These are phyloP conservation scores for Neurospora hispaniola DNA, from an alignment of 495 filamentous ascomycete genomes.

Conservation along the genomic window DNA sequence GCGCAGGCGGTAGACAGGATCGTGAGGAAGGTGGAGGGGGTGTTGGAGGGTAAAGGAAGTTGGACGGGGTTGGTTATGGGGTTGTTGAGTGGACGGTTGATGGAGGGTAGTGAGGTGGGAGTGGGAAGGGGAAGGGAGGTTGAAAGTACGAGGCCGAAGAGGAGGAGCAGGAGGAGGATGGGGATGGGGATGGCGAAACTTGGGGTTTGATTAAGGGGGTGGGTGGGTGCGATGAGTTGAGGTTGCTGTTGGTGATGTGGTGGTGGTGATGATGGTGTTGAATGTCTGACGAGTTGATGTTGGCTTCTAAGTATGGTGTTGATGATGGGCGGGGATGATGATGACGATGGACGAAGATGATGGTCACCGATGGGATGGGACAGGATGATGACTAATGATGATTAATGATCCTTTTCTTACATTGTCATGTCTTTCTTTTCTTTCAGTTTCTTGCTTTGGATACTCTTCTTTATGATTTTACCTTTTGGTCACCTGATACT, in stretches of 20 bases:
- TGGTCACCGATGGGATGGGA: not conserved
- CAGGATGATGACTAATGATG: not conserved
- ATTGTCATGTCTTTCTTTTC: not conserved
- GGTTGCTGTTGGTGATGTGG: no score
- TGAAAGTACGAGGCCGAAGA: not conserved
- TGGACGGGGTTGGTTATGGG: slow-evolving; percentile 21
- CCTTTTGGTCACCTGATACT: no score
- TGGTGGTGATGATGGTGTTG: no score
- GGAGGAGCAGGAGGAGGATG: not conserved
- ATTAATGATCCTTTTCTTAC: not conserved
- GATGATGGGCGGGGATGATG: no score
- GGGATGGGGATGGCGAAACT: not conserved
- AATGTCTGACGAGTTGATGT: no score
- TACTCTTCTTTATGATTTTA: no score
- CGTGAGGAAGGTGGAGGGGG: slow-evolving; percentile 22
- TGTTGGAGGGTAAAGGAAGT: slow-evolving; percentile 19
- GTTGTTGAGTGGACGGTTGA: slow-evolving; percentile 15
- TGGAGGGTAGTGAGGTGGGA: slow-evolving; percentile 5
- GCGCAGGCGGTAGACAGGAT: slow-evolving; percentile 21
- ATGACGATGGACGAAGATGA: not conserved
- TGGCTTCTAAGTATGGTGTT: no score
- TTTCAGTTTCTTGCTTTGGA: no score
- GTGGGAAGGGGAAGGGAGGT: not conserved
- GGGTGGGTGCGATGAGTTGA: no score
- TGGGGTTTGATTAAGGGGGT: not conserved